Percentiles rank a stretch among this genome's conserved stretches.
Conservation (phyloP, 257 asterid species). For the Apocynum venetum region DNA sequence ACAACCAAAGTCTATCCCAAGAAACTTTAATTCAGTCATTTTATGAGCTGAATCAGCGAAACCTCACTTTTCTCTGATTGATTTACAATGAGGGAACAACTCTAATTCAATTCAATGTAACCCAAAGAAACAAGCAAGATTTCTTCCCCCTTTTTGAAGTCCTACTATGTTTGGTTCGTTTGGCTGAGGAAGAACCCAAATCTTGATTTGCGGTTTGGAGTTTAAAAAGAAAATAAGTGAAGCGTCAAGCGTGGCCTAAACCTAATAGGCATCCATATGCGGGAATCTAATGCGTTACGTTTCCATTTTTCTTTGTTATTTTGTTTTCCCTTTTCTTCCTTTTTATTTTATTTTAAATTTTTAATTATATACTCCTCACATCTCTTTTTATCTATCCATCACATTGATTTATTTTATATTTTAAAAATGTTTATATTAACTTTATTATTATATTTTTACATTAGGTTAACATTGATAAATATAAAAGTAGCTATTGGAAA, state of each 20-base stretch:
- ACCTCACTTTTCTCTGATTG: neutral
- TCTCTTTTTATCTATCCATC: no score
- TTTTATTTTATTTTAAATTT: no score
- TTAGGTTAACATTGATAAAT: no score
- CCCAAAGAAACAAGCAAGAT: neutral
- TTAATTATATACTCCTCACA: no score
- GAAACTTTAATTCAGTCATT: slow-evolving; percentile 65
- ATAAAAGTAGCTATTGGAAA: no score
- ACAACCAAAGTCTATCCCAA: slow-evolving; percentile 90
- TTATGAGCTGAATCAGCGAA: neutral
- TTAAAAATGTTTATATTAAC: no score
- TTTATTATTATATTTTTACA: no score
- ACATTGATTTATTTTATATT: no score
- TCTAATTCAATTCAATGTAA: neutral
- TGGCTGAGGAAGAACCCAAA: neutral
- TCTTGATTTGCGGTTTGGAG: neutral
- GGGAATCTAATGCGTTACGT: neutral
- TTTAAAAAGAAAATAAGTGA: neutral
- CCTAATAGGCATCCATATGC: neutral
- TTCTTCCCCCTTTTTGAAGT: neutral
- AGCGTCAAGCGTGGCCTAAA: neutral
- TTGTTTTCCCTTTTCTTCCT: no score
- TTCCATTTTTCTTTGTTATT: neutral
- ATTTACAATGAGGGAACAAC: neutral
- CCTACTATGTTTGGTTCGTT: neutral